Percentiles rank a stretch among this genome's conserved stretches.
Evolutionary conservation across 345 rosid genomes (phyloP).

Genomic region (Dovyalis caffra): DNA sequence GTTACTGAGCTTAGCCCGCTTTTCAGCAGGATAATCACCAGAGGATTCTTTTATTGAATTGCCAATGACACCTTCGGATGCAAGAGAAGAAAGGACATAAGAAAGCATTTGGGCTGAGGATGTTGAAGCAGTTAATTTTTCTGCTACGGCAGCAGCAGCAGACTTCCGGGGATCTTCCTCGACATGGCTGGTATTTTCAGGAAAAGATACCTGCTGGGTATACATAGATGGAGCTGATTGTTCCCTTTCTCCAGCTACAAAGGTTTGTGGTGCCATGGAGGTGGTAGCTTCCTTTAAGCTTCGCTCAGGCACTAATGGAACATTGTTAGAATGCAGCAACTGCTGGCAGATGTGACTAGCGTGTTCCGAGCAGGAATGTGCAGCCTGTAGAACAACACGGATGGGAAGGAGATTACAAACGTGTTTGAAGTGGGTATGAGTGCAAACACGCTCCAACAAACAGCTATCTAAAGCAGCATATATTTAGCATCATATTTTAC

Average conservation of each 20-base stretch:
- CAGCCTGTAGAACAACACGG: constrained; percentile 30
- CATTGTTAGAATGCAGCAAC: constrained; percentile 37
- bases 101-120: constrained; percentile 95
- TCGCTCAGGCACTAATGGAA: constrained; percentile 39
- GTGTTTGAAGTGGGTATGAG: neutral
- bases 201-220: constrained; percentile 37
- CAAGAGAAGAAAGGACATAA: constrained; percentile 84
- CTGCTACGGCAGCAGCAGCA: constrained; percentile 83
- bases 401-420: neutral
- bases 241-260: constrained; percentile 44
- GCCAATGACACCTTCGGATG: constrained; percentile 74
- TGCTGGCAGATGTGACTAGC: constrained; percentile 48
- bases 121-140: constrained; percentile 84
- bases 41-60: constrained; percentile 50
- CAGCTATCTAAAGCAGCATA: neutral
- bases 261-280: constrained; percentile 43
- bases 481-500: neutral
- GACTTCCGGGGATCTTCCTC: constrained; percentile 66
- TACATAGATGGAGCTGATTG: constrained; percentile 68
- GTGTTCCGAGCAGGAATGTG: constrained; percentile 56
- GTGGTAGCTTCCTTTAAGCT: constrained; percentile 45
- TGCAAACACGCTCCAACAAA: neutral
- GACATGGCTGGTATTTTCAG: constrained; percentile 28
- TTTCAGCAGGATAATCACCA: constrained; percentile 53
- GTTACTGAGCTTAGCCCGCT: constrained; percentile 68